Evolutionary conservation across 2,329 filamentous ascomycete species (phyloP).

Genomic region (Fusarium marasasianum): DNA sequence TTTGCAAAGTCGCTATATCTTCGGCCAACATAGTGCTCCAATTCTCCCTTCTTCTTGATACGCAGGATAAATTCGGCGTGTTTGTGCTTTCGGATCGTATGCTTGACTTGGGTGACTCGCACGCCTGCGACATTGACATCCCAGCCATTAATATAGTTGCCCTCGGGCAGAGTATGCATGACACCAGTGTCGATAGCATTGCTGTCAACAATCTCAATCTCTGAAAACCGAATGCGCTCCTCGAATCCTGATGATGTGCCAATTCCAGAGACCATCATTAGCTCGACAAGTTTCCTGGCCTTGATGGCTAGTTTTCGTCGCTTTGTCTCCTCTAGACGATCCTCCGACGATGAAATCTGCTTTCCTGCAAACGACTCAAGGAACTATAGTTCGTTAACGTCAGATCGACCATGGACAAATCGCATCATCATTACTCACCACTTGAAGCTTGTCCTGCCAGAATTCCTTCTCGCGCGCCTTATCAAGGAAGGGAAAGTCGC

Average conservation of each 20-base stretch:
- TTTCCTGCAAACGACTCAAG: constrained; percentile 97
- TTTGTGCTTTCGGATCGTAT: constrained; percentile 88
- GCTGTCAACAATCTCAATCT: constrained; percentile 95
- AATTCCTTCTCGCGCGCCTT: constrained; percentile 98
- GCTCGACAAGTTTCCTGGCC: constrained; percentile 92
- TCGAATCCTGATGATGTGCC: constrained; percentile 97
- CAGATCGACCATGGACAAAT: not conserved
- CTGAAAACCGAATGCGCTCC: constrained; percentile 94
- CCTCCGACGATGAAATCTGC: constrained; percentile 95
- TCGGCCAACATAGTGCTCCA: constrained; percentile 82
- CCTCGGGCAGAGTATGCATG: constrained; percentile 86
- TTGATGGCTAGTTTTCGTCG: constrained; percentile 90
- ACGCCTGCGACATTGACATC: constrained; percentile 93
- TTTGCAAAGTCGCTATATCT: constrained; percentile 88
- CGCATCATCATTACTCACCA: constrained; percentile 65
- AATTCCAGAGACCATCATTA: constrained; percentile 99
- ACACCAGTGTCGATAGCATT: constrained; percentile 92
- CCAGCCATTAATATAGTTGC: constrained; percentile 94
- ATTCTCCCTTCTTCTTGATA: constrained; percentile 79
- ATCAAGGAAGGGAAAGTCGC: constrained; percentile 97
- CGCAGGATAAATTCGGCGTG: constrained; percentile 94
- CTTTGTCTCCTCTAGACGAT: constrained; percentile 95
- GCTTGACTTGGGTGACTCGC: constrained; percentile 80
- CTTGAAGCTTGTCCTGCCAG: constrained; percentile 97
- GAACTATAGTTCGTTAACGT: constrained; percentile 66